phyloP scores from a whole-genome alignment of 1,139 yeast genomes.

The Komagataea norvegica region DNA sequence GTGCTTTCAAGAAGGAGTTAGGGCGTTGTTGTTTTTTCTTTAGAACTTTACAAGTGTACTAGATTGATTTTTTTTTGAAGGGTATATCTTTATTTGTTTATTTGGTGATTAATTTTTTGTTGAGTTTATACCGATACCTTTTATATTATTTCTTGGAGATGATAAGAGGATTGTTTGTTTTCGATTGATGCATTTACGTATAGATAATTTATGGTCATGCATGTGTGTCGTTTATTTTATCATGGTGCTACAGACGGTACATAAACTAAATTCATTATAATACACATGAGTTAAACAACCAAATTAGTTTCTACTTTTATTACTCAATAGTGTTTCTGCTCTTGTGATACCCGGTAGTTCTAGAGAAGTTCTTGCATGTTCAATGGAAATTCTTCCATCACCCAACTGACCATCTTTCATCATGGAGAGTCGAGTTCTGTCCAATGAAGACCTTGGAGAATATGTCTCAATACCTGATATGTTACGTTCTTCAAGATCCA shows the following conservation, averaged over 20 bases:
- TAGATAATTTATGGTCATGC: too few relatives aligned
- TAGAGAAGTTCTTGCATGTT: conserved; percentile 34
- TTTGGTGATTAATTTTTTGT: not conserved
- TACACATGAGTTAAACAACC: not conserved
- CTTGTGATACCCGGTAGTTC: conserved; percentile 37
- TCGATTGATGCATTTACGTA: too few relatives aligned
- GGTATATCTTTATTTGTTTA: too few relatives aligned
- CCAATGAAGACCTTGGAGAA: conserved; percentile 31
- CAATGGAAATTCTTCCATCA: conserved; percentile 34
- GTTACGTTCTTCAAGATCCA: too few relatives aligned
- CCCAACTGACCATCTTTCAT: conserved; percentile 30
- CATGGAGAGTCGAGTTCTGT: conserved; percentile 33
- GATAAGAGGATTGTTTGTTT: too few relatives aligned
- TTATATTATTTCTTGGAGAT: not conserved
- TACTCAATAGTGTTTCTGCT: conserved; percentile 31
- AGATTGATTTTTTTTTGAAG: too few relatives aligned
- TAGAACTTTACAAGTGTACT: too few relatives aligned
- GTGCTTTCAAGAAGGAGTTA: not conserved
- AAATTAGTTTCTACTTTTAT: conserved; percentile 13
- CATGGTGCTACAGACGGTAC: not conserved
- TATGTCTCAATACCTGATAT: conserved; percentile 8
- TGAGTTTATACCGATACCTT: not conserved
- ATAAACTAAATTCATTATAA: too few relatives aligned
- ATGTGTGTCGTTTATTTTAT: not conserved
- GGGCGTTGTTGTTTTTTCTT: too few relatives aligned